Base-by-base conservation (phyloP, 257 asterid species). In the Rhazya stricta region DNA sequence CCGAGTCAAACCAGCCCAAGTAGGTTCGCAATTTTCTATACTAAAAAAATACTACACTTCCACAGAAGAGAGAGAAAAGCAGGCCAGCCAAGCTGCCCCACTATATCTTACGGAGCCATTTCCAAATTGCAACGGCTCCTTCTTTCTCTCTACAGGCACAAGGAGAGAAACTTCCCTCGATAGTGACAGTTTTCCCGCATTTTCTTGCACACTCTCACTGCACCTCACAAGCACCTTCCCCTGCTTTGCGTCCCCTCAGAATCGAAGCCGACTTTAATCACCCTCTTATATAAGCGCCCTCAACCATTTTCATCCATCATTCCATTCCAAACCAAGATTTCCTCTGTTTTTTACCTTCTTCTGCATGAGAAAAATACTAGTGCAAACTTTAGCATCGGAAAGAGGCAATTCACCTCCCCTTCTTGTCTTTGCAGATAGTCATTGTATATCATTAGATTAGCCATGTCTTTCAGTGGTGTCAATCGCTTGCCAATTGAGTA, bases 401-500 rank as follows among this genome's bases (percentile, higher is more conserved):
- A 58, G 69, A 57, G 53, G 57, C 57, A 73, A 12, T 12, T 3
- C 1, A 11, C 37, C 23, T 60, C 41, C 4, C 41, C 41, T 16
- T 21, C 66, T 23, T 30, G 19, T 58, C 29, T 27, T 29, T 60
- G 66, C 39, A 60, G 66, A 27, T 60, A 27, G 8, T 25, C 46
- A 5, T 25, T 30, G 30, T 1, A 4, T 10, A 67, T 13, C 53
- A 6, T 67, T 21, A 4, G 12, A 69, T 50, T 60, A 56, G 7
- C 57, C 71, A 78, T 78, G 82, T 63, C 78, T 45, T 54, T 16
- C 54, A 67, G 43, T 25, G 48, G 61, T 37, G 41, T 73, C 34
- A 73, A 79, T 9, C 84, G 25, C 36, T 61, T 82, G 8, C 83
- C 83, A 27, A 70, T 76, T 4, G 83, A 82, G 74, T 72, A 54